Evolutionary conservation across 176 grass and related monocot species (phyloP), one percentile per base, ranked within the genome.

Genomic region (Miscanthus lutarioriparius): DNA sequence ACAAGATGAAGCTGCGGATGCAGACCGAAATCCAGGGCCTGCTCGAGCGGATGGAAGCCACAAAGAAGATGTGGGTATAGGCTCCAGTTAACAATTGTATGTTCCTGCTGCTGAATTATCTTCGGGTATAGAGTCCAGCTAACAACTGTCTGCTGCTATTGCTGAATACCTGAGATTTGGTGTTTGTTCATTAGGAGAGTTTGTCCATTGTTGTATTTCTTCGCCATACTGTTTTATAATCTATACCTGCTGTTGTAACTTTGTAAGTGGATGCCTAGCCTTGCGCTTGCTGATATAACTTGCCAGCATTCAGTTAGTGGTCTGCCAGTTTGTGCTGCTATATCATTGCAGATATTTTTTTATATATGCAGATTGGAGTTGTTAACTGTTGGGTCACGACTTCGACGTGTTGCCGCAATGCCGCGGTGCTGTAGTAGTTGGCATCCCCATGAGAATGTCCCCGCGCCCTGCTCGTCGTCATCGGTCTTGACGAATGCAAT

Each of bases 1-100:
- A 92, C 71, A 99, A 96, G 73, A 99, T 99, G 97, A 99, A 96
- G 81, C 77, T 99, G 90, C 71, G 93, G 79, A 99, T 99, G 97
- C 97, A 99, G 83, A 94, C 90, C 4, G 97, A 99, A 58, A 99
- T 99, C 19, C 89, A 94, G 67, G 88, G 97, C 47, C 90, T 99
- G 91, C 93, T 99, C 2, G 93, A 99, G 91, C 86, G 93, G 70
- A 99, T 99, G 97, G 97, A 99, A 63, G 93, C 97, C 56, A 99
- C 97, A 65, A 99, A 94, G 88, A 99, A 99, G 89, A 92, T 96
- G 90, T 94, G 97, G 93, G 91, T 91, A 83, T 99, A 94, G 66
- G 59, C 49, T 35, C n/a, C 27, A 26, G 30, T 62, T 67, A 80
- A 54, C 67, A 67, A 17, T 14, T 23, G 28, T 23, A 61, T 20